Evolutionary conservation across 345 rosid species (phyloP), one percentile per base, ranked within the genome.

Genomic region (Citrus inodora): DNA sequence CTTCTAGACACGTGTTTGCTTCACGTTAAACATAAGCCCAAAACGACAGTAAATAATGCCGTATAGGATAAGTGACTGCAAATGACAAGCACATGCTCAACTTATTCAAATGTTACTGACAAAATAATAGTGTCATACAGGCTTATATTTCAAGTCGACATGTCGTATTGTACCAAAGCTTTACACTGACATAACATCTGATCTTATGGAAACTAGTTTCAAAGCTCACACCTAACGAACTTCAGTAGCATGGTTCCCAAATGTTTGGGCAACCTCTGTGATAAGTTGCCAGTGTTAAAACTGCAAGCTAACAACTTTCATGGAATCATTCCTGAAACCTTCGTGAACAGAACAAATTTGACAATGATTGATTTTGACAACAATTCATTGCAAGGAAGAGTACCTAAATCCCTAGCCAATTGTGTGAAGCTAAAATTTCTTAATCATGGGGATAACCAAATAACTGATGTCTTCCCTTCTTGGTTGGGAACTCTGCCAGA

Each of bases 201-300:
- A 33, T 5, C 37, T 33, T 33, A 7, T 33, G 1, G 37, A 1
- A 33, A 33, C 37, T 33, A 33, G 37, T 0, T 33, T 33, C 7
- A 5, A 33, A 33, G 37, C 37, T 33, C 37, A 33, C 37, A 33
- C 37, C 37, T 33, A 33, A 33, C 37, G 37, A 33, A 33, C 37
- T 65, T 65, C 2, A 32, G 14, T 19, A 42, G 69, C 69, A 37
- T 8, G 28, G 62, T 84, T 33, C 87, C 87, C 1, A 76, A 25
- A 25, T 88, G 88, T 24, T 77, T 87, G 16, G 75, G 67, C 22
- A 63, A 80, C 11, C n/a, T 73, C 1, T 61, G 70, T 21, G 2
- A 1, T 6, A 1, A n/a, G 4, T 51, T 80, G 9, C 4, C 53
- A 0, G 19, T 73, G 0, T 13, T 85, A 4, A 27, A 70, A 70